phyloP scores from a whole-genome alignment of 441 rosid species.

The Gossypium schwendimanii region DNA sequence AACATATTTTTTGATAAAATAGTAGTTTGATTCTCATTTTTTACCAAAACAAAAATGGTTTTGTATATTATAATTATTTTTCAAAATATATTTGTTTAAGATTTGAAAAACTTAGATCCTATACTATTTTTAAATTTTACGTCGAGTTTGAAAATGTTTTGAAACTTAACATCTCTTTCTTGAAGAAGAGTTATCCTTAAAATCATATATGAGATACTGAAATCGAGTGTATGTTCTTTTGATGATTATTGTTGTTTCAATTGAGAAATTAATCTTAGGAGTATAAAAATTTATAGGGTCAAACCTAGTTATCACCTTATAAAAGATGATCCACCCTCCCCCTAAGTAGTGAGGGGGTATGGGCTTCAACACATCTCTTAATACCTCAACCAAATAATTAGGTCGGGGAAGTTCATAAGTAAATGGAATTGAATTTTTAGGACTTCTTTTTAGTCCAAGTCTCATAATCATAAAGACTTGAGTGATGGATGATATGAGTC shows the following conservation, averaged over 20 bases:
- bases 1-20: neutral
- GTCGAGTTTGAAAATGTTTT: slow-evolving; percentile 1
- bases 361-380: neutral
- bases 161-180: neutral
- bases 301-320: neutral
- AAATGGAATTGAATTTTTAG: neutral
- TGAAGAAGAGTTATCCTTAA: too few species aligned
- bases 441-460: neutral
- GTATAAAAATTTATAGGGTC: too few species aligned
- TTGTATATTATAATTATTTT: neutral
- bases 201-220: too few species aligned
- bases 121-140: neutral
- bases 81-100: slow-evolving; percentile 1
- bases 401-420: neutral
- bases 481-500: neutral
- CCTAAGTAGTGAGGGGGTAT: neutral
- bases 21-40: neutral
- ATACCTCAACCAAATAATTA: neutral
- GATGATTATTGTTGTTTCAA: too few species aligned
- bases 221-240: too few species aligned
- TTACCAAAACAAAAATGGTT: neutral
- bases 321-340: neutral
- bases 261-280: too few species aligned
- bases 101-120: neutral
- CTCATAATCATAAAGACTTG: neutral